Base-by-base conservation (phyloP, 352 stramenopile species). In the Pythium apleroticum region DNA sequence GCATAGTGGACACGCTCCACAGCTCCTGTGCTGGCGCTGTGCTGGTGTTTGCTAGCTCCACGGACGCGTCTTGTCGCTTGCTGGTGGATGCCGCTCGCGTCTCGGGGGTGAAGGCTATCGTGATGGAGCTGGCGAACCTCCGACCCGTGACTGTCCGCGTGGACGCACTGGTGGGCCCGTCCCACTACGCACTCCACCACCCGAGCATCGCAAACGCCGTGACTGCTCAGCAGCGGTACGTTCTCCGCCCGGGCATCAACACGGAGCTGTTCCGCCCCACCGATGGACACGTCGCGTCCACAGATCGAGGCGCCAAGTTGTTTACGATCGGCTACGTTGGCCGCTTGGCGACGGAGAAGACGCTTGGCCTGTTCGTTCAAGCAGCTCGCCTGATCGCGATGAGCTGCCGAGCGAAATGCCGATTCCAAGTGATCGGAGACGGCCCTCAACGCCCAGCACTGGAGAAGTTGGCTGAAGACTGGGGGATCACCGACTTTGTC, bases 101-200 rank as follows among this genome's bases (percentile, higher is more conserved):
- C 9, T 71, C 73, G 24, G 75, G 76, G 17, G 68, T 73, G 2
- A 67, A 66, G 6, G 70, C 78, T 0, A 61, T 84, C 7, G 56
- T 85, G 3, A 80, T 85, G 69, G 80, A 89, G 57, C 67, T 89
- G 5, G 63, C 80, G 2, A 89, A 86, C 54, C 50, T 89, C 1
- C 48, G 72, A 10, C 78, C 80, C 1, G 66, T 69, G 20, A 35
- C 33, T 20, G 33, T 86, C 6, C 39, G 72, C 0, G 73, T 86
- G 20, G 80, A 89, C 28, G 63, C 74, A 14, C 62, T 89, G 15
- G 66, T 89, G 5, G 73, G 74, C n/a, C 80, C 78, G 1, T 89
- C 80, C 3, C 78, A 78, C 28, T 89, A 80, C 46, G 72, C 80
- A 4, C 66, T 72, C 12, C 25, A 73, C 0, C 80, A 89, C 33